phyloP scores from a whole-genome alignment of 177 flowering plant genomes.

The Telopea speciosissima region DNA sequence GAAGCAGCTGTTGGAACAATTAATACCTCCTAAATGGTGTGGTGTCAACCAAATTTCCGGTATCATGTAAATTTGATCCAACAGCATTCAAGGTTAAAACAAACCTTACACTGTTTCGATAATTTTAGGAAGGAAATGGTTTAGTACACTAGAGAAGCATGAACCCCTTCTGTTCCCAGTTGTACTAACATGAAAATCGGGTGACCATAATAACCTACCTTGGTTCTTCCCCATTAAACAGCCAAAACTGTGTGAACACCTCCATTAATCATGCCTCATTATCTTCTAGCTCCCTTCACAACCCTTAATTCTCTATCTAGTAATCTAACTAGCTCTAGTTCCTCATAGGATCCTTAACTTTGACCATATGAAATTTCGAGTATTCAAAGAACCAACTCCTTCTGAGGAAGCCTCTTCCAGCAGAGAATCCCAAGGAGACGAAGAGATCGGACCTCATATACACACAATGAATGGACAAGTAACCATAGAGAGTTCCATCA shows the following conservation, averaged over 20 bases:
- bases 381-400: conserved; percentile 17
- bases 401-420: conserved; percentile 19
- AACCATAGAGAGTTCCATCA: background rate
- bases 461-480: conserved; percentile 10
- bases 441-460: conserved; percentile 22
- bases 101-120: background rate
- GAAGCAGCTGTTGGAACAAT: too few relatives aligned
- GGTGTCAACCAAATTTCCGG: too few relatives aligned
- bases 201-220: background rate
- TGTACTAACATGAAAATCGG: conserved; percentile 27
- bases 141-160: conserved; percentile 15
- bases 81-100: too few relatives aligned
- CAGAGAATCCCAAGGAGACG: conserved; percentile 22
- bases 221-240: background rate
- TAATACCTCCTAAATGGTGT: too few relatives aligned
- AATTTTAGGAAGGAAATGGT: background rate
- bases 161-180: conserved; percentile 10
- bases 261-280: conserved; percentile 15
- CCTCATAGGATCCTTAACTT: background rate
- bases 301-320: background rate
- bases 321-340: too few relatives aligned
- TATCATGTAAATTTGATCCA: too few relatives aligned
- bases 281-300: background rate
- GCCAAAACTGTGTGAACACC: conserved; percentile 13
- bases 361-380: conserved; percentile 19